Evolutionary conservation across 2,329 filamentous ascomycete genomes (phyloP).

Genomic region (Fusarium pininemorale): DNA sequence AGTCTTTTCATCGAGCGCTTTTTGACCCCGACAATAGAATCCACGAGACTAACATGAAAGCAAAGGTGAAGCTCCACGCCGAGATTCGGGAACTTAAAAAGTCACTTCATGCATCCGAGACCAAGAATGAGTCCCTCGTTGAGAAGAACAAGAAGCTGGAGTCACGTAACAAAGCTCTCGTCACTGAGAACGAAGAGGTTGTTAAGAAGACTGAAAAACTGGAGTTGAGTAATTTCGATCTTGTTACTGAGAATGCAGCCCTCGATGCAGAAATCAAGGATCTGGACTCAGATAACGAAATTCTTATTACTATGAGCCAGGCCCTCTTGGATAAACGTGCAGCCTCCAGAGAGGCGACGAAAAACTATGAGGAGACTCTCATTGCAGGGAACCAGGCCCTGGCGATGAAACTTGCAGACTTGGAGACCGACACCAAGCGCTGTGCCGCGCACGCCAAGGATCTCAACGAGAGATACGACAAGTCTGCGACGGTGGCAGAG

Average conservation of each 20-base stretch:
- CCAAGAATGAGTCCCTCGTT: not conserved
- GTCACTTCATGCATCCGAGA: not conserved
- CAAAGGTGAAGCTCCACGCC: not conserved
- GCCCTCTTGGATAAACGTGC: not conserved
- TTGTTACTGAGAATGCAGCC: not conserved
- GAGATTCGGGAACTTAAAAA: not conserved
- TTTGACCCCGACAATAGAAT: not conserved
- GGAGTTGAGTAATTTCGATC: not conserved
- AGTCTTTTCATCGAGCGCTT: fast-evolving
- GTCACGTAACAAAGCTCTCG: not conserved
- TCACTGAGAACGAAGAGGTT: not conserved
- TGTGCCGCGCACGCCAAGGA: not conserved
- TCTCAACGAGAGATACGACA: not conserved
- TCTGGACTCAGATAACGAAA: not conserved
- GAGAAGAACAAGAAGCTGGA: too few relatives aligned
- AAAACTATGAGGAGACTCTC: not conserved
- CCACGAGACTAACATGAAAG: not conserved
- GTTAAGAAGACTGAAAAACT: not conserved
- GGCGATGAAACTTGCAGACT: too few relatives aligned
- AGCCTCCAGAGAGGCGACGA: fast-evolving
- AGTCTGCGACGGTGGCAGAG: too few relatives aligned
- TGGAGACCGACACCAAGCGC: fast-evolving
- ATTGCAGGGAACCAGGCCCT: not conserved
- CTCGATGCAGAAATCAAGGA: not conserved
- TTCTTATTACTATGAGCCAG: not conserved